phyloP scores from a whole-genome alignment of 2,329 filamentous ascomycete genomes.

The Ophiostoma montium region DNA sequence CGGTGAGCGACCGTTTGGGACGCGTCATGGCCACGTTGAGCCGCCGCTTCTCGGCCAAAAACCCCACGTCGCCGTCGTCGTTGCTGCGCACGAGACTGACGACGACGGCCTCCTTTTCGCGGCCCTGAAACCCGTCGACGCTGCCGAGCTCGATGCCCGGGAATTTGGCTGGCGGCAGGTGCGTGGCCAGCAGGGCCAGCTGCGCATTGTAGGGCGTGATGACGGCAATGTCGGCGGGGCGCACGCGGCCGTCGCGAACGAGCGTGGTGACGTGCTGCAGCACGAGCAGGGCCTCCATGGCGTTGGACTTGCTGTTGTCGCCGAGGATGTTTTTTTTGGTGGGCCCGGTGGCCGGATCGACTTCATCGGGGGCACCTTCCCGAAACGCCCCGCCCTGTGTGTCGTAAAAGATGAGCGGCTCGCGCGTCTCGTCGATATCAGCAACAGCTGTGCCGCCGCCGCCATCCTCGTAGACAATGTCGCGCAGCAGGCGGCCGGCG shows the following conservation, averaged over 20 bases:
- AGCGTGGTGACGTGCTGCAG: constrained; percentile 61
- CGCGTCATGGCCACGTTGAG: constrained; percentile 88
- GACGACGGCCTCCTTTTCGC: constrained; percentile 91
- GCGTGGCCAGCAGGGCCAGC: constrained; percentile 57
- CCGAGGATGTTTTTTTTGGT: constrained; percentile 21
- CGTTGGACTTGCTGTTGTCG: constrained; percentile 77
- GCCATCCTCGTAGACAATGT: constrained; percentile 54
- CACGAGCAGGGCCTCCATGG: constrained; percentile 75
- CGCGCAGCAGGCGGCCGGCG: constrained; percentile 57
- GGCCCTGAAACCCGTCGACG: constrained; percentile 87
- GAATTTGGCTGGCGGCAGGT: constrained; percentile 60
- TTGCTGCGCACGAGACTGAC: constrained; percentile 94
- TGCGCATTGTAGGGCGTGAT: constrained; percentile 96
- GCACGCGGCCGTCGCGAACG: constrained; percentile 57
- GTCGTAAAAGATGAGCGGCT: constrained; percentile 86
- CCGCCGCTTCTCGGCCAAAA: constrained; percentile 79
- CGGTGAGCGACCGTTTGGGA: constrained; percentile 74
- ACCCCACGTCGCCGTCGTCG: constrained; percentile 72
- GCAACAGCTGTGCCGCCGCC: constrained; percentile 35
- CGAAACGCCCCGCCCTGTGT: constrained; percentile 90
- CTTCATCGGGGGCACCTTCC: constrained; percentile 60
- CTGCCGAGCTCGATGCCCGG: constrained; percentile 87
- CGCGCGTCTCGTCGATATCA: constrained; percentile 72
- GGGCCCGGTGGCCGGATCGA: constrained; percentile 14
- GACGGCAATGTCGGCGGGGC: constrained; percentile 73